Base-by-base conservation (phyloP, 495 filamentous ascomycete species). In the Penicillium lividum region DNA sequence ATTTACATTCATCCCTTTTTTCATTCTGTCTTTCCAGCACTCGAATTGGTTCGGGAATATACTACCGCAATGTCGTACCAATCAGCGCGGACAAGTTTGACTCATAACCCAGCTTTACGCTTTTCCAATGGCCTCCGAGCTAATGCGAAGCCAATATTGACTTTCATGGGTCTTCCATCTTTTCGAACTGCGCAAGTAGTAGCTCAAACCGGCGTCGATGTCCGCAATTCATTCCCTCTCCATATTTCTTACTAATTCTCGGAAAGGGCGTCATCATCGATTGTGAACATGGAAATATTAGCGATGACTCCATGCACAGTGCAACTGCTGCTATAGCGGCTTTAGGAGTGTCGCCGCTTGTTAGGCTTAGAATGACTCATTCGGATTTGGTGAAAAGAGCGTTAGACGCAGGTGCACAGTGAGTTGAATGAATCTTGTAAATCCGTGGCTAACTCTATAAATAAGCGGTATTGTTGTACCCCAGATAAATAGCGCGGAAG, bases 221-320 rank as follows among this genome's bases (percentile, higher is more conserved):
- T 65, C 5, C 50, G 62, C 34, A 34, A 1, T 22, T 34, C 6
- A 10, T 10, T 8, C 22, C 22, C 22, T 10, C 8, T 34, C 33
- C 8, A 34, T 10, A 34, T 7, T 10, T 10, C 8, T 3, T 2
- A 51, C 15, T 48, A 8, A 10, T 48, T 30, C 2, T 48, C 46
- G 4, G 2, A 30, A 48, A 67, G 64, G 66, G 67, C 3, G 63
- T 75, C 31, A 70, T 73, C 43, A 71, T 70, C 22, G 64, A 70
- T 44, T 67, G 64, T 28, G 67, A 70, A 34, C 64, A 70, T 33
- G 67, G 67, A n/a, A 27, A 64, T 63, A 62, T 70, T 51, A 63
- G 60, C 82, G 88, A 93, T 73, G 84, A 82, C 27, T 80, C 83
- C n/a, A 93, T 93, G 91, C 91, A 93, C 67, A 88, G 90, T 54